Evolutionary conservation across 257 asterid species (phyloP), one percentile per base, ranked within the genome.

Genomic region (Voacanga thouarsii): DNA sequence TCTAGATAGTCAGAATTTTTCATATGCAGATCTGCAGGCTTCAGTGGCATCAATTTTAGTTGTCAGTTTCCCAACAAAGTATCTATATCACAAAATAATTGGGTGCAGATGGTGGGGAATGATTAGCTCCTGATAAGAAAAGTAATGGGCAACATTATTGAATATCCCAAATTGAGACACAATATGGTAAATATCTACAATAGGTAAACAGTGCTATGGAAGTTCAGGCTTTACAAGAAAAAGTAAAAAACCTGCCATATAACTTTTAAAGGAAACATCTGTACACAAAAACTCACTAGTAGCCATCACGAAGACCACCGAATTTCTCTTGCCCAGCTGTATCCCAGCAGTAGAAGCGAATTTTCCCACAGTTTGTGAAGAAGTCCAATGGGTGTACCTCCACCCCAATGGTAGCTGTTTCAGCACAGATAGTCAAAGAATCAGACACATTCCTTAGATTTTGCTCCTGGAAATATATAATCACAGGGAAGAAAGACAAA

Each of bases 381-480:
- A 92, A 92, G 80, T 92, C 97, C 85, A 92, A 70, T 0, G 97
- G 97, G 75, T 92, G 96, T 71, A 92, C 97, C 71, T 92, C 96
- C 78, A 92, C 96, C 16, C 96, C 97, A 59, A 92, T 92, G 2
- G 96, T 92, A 28, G 96, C 97, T 92, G 84, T 76, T 50, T 0
- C 2, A 12, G 51, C 28, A 47, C 21, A 33, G 64, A 33, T 1
- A 63, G 15, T 33, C 8, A 53, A 4, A 47, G 24, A 1, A 11
- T 30, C 30, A 61, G 37, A 26, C 3, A 37, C 23, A 28, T 9
- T 16, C 4, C 23, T 63, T 47, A 21, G 1, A 23, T 0, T 26
- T 28, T 18, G 15, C 19, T 55, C 23, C 12, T 1, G 2, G 7
- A 6, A 6, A 51, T 21, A 21, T 43, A 55, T 9, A 33, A 11